Base-by-base conservation (phyloP, 768 basidiomycete genomes). In the Suillus spraguei region DNA sequence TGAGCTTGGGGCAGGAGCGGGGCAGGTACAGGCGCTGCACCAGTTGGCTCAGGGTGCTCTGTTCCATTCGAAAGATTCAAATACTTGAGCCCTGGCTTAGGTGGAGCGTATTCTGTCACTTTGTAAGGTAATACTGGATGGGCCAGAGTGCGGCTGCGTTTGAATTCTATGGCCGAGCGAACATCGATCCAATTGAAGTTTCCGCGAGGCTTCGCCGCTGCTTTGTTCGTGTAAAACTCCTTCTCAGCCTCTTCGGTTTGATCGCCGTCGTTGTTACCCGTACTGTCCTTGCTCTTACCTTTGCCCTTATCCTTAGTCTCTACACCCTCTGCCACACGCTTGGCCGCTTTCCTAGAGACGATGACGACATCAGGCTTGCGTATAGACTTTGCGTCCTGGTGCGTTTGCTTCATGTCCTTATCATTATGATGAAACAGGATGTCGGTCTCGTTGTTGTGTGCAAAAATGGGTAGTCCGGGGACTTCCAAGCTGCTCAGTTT, bases 361-460 rank as follows among this genome's bases (percentile, higher is more conserved):
- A 60, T 7, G 3, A 60, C 46, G 6, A 60, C 13, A 1, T 52
- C 60, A 22, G 60, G 60, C 20, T 50, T 60, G 42, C 60, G 11
- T 2, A 9, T 49, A 7, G 32, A 50, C n/a, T 17, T 33, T 9
- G 2, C n/a, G 2, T 8, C 60, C 11, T 60, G 24, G 13, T 60
- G 46, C 36, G 1, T 60, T 47, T 46, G 59, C 4, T 20, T 41
- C 4, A 60, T 38, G 3, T n/a, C 5, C 20, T 60, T 35, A 20
- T 60, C 42, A 14, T 60, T 39, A 8, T 47, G 16, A 32, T 60
- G 36, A 44, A 60, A 60, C 2, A 60, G n/a, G 42, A 60, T 60
- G 2, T 28, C 32, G 36, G 5, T 7, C 0, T 52, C 50, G 50
- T 32, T 2, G 50, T 20, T 2, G 50, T 20, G 32, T 17, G 28